These are phyloP conservation scores for Boletus vermiculosoides DNA, from an alignment of 768 basidiomycete species.

Conservation along the genomic window DNA sequence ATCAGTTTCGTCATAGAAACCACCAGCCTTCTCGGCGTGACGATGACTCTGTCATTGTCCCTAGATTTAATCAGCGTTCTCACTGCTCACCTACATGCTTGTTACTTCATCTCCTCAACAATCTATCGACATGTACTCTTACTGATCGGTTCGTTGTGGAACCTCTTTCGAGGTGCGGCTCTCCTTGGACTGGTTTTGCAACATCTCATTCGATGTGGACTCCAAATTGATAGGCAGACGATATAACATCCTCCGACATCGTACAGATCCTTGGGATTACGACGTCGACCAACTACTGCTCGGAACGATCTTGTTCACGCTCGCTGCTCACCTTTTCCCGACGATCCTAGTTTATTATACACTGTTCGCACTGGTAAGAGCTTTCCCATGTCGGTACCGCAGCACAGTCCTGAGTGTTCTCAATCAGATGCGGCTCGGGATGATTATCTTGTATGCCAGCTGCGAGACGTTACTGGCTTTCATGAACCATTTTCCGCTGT, in stretches of 20 bases:
- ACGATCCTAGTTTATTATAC: slow-evolving; percentile 86
- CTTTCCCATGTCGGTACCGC: not conserved
- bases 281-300: slow-evolving; percentile 94
- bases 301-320: slow-evolving; percentile 85
- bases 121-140: slow-evolving; percentile 63
- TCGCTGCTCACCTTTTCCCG: slow-evolving; percentile 77
- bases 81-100: slow-evolving; percentile 70
- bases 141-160: slow-evolving; percentile 71
- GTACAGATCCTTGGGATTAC: slow-evolving; percentile 90
- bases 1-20: slow-evolving; percentile 36
- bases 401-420: not conserved
- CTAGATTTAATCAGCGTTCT: slow-evolving; percentile 65
- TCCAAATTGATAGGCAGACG: slow-evolving; percentile 63
- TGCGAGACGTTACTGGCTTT: slow-evolving; percentile 69
- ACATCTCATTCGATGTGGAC: not conserved
- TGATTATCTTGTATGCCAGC: slow-evolving; percentile 57
- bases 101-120: slow-evolving; percentile 59
- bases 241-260: slow-evolving; percentile 79
- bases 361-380: slow-evolving; percentile 64
- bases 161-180: slow-evolving; percentile 78
- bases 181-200: not conserved
- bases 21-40: slow-evolving; percentile 47
- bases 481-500: slow-evolving; percentile 92
- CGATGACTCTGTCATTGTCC: slow-evolving; percentile 62
- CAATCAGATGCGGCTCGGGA: slow-evolving; percentile 48